Evolutionary conservation across 2,329 filamentous ascomycete species (phyloP).

Genomic region (Acrocalymma vagum): DNA sequence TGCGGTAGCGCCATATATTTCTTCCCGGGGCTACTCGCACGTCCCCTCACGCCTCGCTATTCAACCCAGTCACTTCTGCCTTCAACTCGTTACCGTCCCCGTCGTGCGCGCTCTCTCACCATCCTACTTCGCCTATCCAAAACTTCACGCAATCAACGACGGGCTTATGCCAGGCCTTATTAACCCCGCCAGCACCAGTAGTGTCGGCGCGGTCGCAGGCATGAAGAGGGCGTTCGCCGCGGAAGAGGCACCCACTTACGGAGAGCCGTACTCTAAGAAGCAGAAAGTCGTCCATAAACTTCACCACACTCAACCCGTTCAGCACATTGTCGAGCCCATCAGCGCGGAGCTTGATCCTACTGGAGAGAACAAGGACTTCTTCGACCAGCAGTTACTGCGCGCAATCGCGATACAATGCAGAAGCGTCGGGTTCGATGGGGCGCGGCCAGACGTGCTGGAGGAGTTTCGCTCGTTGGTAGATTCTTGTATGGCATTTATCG

Average conservation of each 20-base stretch:
- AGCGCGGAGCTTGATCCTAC: slow-evolving; percentile 40
- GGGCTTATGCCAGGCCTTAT: slow-evolving; percentile 45
- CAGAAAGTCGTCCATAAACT: slow-evolving; percentile 43
- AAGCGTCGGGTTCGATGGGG: slow-evolving; percentile 63
- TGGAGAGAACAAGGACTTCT: slow-evolving; percentile 59
- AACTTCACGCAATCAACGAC: slow-evolving; percentile 15
- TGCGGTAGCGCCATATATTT: too few relatives aligned
- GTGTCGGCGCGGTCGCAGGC: slow-evolving; percentile 38
- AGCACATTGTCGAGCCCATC: slow-evolving; percentile 41
- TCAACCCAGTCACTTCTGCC: too few relatives aligned
- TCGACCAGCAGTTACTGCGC: slow-evolving; percentile 63
- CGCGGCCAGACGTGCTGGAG: slow-evolving; percentile 64
- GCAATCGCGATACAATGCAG: slow-evolving; percentile 62
- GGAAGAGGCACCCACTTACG: slow-evolving; percentile 27
- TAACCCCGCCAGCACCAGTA: slow-evolving; percentile 37
- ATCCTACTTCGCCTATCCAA: too few relatives aligned
- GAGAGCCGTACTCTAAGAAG: slow-evolving; percentile 40
- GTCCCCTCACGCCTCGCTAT: too few relatives aligned
- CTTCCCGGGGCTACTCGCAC: too few relatives aligned
- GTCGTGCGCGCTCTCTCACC: too few relatives aligned
- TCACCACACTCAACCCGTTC: slow-evolving; percentile 43
- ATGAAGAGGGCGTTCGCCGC: slow-evolving; percentile 43
- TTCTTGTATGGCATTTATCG: slow-evolving; percentile 66
- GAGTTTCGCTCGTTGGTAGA: slow-evolving; percentile 63
- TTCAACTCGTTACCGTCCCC: too few relatives aligned